Evolutionary conservation across 805 yeast species (phyloP).

Genomic region (Saturnispora serradocipensis): DNA sequence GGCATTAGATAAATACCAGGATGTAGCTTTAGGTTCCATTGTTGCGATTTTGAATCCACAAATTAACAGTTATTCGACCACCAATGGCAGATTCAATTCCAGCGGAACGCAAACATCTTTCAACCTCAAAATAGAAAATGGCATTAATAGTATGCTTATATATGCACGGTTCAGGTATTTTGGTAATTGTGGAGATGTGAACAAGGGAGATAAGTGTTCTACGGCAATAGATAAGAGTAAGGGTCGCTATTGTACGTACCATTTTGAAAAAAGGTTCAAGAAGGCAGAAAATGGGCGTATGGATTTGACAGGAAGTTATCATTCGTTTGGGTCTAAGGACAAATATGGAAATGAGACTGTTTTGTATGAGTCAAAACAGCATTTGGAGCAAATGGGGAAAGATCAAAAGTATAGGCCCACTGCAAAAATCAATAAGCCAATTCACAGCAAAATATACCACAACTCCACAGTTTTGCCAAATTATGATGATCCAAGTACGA

Average conservation of each 20-base stretch:
- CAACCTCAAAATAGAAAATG: slow-evolving; percentile 45
- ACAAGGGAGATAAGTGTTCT: slow-evolving; percentile 46
- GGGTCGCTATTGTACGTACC: slow-evolving; percentile 60
- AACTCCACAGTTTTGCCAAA: slow-evolving; percentile 14
- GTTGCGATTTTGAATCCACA: slow-evolving; percentile 69
- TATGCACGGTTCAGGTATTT: slow-evolving; percentile 63
- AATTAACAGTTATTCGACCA: slow-evolving; percentile 30
- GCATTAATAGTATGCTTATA: slow-evolving; percentile 49
- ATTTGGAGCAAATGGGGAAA: slow-evolving; percentile 10
- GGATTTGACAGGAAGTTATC: slow-evolving; percentile 60
- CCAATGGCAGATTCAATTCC: not conserved
- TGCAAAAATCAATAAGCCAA: slow-evolving; percentile 1
- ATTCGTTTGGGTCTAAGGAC: slow-evolving; percentile 46
- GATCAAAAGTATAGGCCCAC: slow-evolving; percentile 17
- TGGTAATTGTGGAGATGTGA: slow-evolving; percentile 51
- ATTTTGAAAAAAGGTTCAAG: slow-evolving; percentile 48
- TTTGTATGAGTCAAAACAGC: slow-evolving; percentile 21
- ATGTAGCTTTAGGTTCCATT: slow-evolving; percentile 63
- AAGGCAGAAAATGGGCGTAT: slow-evolving; percentile 53
- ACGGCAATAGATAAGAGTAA: slow-evolving; percentile 48
- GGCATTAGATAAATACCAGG: slow-evolving; percentile 66
- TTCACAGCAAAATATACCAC: not conserved
- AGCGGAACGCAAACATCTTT: slow-evolving; percentile 28
- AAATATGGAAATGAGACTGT: slow-evolving; percentile 35
- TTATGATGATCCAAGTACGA: slow-evolving; percentile 5